Evolutionary conservation across 2,329 filamentous ascomycete genomes (phyloP), one percentile per base, ranked within the genome.

Genomic region (Colletotrichum aenigma): DNA sequence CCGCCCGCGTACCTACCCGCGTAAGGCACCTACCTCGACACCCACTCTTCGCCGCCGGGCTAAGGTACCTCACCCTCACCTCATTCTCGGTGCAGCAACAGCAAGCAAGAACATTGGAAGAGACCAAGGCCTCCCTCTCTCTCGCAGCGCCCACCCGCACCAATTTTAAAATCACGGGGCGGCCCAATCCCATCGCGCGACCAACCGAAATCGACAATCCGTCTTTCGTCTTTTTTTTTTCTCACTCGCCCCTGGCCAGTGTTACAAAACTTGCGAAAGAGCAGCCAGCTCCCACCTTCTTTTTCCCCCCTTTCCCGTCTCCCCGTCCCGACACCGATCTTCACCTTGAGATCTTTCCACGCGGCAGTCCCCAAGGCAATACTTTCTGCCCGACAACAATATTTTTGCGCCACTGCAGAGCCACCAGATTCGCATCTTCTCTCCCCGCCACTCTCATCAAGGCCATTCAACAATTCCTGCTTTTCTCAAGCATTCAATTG

Each of bases 121-220:
- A 62, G 32, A 36, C 43, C 43, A n/a, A 21, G 43, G 43, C 43
- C n/a, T 36, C 61, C 24, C 55, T 58, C 58, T 34, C 30, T 32
- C 18, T 32, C 18, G 30, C 55, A 16, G 32, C 55, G 69, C 62
- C 69, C 69, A 75, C 73, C 73, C 69, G 43, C 34, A 68, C 56
- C 70, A 66, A 75, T 58, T 73, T 75, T 75, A 75, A 75, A 75
- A 64, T 64, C 73, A 73, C 70, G 43, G 43, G 43, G 43, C 43
- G 70, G 73, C 66, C 73, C 73, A 75, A 75, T 75, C 73, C 73
- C 70, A 36, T 73, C 69, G 70, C 73, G 38, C 73, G 43, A 64
- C 70, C 34, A 65, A 34, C 66, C 56, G 71, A 67, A 75, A 75
- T 77, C 72, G 73, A 67, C 65, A 75, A 71, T 71, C 58, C 48